Evolutionary conservation across 495 filamentous ascomycete species (phyloP).

Genomic region (Amphirosellinia nigrospora): DNA sequence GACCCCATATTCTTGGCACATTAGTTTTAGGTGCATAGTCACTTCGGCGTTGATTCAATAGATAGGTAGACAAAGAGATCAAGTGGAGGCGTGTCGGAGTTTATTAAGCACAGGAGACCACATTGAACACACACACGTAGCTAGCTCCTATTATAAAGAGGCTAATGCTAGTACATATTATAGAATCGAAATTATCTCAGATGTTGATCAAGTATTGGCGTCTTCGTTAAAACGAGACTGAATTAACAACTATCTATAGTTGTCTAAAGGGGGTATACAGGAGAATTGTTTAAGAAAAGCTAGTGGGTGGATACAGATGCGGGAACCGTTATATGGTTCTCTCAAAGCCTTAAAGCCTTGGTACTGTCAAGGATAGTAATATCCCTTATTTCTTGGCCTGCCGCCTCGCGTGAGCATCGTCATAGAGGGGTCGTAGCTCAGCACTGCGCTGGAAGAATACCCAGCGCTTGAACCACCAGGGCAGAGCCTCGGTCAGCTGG

Average conservation of each 20-base stretch:
- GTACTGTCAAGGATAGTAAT: not conserved
- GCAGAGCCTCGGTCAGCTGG: conserved; percentile 66
- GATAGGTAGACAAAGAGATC: no score
- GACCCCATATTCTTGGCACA: not conserved
- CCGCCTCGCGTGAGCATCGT: conserved; percentile 23
- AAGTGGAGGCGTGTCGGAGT: no score
- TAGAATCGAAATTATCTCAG: not conserved
- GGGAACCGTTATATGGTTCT: not conserved
- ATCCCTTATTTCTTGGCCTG: not conserved
- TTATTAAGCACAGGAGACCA: not conserved
- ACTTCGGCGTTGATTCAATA: no score
- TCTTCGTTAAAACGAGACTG: not conserved
- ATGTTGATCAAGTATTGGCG: not conserved
- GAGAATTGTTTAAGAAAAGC: not conserved
- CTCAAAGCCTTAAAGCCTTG: not conserved
- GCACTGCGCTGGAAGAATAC: conserved; percentile 63
- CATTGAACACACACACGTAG: not conserved
- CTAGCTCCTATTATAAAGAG: not conserved
- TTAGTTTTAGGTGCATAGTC: not conserved
- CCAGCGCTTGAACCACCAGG: conserved; percentile 72
- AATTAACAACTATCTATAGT: conserved; percentile 15
- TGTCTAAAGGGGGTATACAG: conserved; percentile 7
- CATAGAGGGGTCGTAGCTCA: conserved; percentile 67
- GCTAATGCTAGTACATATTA: not conserved
- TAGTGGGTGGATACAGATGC: not conserved